phyloP scores from a whole-genome alignment of 305 asterid species.

The Fraxinus paxiana region DNA sequence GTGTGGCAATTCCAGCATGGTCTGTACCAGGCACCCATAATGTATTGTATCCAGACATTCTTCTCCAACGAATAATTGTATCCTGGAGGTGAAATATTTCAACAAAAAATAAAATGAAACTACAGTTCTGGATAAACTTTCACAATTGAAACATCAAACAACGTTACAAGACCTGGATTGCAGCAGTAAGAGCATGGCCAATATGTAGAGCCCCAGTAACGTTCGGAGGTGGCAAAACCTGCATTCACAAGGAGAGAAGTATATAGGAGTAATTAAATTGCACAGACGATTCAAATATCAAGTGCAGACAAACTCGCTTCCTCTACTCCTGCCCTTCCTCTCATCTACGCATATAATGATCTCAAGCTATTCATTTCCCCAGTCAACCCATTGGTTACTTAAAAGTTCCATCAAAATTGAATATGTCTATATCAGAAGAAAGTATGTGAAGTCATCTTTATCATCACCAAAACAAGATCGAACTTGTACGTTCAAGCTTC shows the following conservation, averaged over 20 bases:
- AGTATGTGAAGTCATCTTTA: background rate
- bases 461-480: background rate
- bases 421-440: background rate
- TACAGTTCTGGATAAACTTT: background rate
- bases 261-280: constrained; percentile 6
- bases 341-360: background rate
- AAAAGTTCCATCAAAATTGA: background rate
- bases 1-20: constrained; percentile 98
- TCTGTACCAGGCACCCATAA: constrained; percentile 98
- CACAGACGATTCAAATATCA: background rate
- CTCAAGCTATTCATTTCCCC: background rate
- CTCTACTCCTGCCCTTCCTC: background rate
- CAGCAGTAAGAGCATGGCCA: constrained; percentile 96
- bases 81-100: constrained; percentile 48
- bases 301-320: constrained; percentile 2
- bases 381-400: background rate
- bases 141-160: constrained; percentile 5
- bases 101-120: constrained; percentile 19
- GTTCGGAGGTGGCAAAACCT: constrained; percentile 96
- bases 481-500: background rate
- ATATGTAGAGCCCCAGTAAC: constrained; percentile 96
- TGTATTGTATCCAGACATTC: constrained; percentile 94
- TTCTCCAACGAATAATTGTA: constrained; percentile 87
- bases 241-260: constrained; percentile 22
- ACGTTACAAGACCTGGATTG: constrained; percentile 61